These are phyloP conservation scores for Kalmusia sp. DNA, from an alignment of 2,329 filamentous ascomycete genomes.

Conservation along the genomic window DNA sequence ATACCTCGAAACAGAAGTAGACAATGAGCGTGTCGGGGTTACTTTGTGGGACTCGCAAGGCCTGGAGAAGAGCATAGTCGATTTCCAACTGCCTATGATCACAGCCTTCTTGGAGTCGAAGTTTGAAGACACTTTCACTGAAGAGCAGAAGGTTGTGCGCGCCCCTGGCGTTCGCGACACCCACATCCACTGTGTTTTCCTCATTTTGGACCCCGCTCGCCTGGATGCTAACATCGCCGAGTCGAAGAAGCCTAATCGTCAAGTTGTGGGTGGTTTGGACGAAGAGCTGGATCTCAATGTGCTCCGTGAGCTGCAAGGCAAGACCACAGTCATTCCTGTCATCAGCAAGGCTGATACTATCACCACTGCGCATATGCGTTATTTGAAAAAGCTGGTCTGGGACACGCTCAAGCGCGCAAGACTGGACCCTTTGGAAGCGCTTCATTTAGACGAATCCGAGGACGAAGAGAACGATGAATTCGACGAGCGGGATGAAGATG, in stretches of 20 bases:
- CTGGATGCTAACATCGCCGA: conserved; percentile 80
- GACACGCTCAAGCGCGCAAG: conserved; percentile 84
- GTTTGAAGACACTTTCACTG: conserved; percentile 95
- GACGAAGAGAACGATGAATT: conserved; percentile 55
- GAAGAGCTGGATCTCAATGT: conserved; percentile 91
- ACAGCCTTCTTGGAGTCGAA: conserved; percentile 94
- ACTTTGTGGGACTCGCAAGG: conserved; percentile 98
- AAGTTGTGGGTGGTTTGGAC: conserved; percentile 74
- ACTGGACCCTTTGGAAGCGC: conserved; percentile 84
- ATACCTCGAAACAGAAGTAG: conserved; percentile 93
- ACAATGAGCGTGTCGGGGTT: conserved; percentile 87
- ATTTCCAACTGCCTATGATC: conserved; percentile 92
- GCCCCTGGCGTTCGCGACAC: conserved; percentile 93
- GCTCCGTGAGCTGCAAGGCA: conserved; percentile 84
- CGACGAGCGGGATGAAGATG: conserved; percentile 60
- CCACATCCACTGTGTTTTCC: conserved; percentile 94
- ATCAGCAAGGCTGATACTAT: conserved; percentile 97
- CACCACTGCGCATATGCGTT: conserved; percentile 91
- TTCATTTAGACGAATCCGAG: conserved; percentile 78
- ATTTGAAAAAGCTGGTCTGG: conserved; percentile 90
- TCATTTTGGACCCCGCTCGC: conserved; percentile 85
- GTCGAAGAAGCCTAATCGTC: conserved; percentile 63
- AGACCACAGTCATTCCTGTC: conserved; percentile 93
- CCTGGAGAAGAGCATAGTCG: conserved; percentile 91
- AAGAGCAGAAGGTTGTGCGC: conserved; percentile 97